Base-by-base conservation (phyloP, 1,284 basidiomycete species). In the Fomitiporia mediterranea region DNA sequence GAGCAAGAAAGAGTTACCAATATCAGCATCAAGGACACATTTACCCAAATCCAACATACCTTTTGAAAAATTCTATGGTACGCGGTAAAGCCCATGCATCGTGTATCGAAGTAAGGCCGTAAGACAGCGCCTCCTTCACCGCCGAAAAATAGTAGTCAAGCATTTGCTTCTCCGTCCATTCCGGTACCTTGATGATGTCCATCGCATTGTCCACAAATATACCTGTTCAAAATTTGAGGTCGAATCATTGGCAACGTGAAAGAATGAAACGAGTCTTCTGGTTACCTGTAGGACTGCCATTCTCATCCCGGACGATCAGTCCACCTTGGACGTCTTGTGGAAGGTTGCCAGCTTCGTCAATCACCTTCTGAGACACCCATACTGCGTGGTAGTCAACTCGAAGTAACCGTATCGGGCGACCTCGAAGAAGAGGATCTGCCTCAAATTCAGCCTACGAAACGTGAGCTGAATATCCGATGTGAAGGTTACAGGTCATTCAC, bases 361-460 rank as follows among this genome's bases (percentile, higher is more conserved):
- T 62, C 1, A 79, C 49, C 35, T 43, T 49, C 25, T 61, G 53
- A 6, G 89, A 93, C 3, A 94, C 85, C 94, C 94, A 97, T 15
- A 80, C 71, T 0, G 91, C 92, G 66, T 97, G 94, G 0, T 78
- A 83, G 65, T 97, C 94, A 1, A 94, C 80, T 21, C 92, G 80
- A 27, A 72, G 72, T 4, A 96, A 76, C 2, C 80, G 78, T 54
- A 95, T 90, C 0, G 80, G 82, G 0, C 87, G 77, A 0, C 78
- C 83, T 17, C 72, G 71, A 0, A 95, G 78, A 0, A 86, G 60
- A 0, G 83, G 64, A n/a, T 74, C 72, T 1, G 54, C 60, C 30
- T 83, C 81, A 19, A 86, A 73, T 60, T 91, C 86, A 21, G 74
- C 72, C 83, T 86, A 58, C 38, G 17, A 37, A 28, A 46, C 21